Conservation (phyloP, 306 rosid genomes). For the Lathyrus sativus region DNA sequence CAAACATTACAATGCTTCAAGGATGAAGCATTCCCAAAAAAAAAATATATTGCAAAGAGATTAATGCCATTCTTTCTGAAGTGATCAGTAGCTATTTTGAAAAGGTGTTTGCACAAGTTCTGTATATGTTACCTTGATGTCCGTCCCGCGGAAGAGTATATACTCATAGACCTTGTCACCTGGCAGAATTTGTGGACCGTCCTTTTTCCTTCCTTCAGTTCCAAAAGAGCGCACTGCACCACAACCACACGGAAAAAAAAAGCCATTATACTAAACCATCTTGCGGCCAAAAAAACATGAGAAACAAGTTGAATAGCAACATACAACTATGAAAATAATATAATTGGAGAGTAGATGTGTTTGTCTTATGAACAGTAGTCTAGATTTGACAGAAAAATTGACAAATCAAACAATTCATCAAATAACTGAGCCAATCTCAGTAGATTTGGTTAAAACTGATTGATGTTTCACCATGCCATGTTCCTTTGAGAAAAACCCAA, state of each 20-base stretch:
- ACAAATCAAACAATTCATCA: constrained; percentile 15
- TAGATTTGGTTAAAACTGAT: not conserved
- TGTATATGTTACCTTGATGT: constrained; percentile 68
- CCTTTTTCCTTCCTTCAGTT: constrained; percentile 96
- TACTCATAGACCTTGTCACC: constrained; percentile 85
- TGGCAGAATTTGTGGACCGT: constrained; percentile 81
- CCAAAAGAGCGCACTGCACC: constrained; percentile 87
- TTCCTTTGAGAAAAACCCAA: not conserved
- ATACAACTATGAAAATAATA: constrained; percentile 2
- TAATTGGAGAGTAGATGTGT: constrained; percentile 1
- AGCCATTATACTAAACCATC: constrained; percentile 30
- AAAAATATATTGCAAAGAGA: not conserved
- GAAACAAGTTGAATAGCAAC: not conserved
- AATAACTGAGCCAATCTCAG: not conserved
- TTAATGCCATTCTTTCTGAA: constrained; percentile 6
- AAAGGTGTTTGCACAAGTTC: not conserved
- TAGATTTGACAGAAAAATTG: not conserved
- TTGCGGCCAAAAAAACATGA: not conserved
- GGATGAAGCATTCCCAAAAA: not conserved
- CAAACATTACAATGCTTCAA: constrained; percentile 16
- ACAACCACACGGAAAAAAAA: constrained; percentile 35
- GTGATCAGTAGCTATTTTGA: constrained; percentile 11
- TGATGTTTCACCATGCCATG: too few relatives aligned
- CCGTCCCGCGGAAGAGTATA: constrained; percentile 91
- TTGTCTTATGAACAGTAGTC: not conserved